phyloP scores from a whole-genome alignment of 257 asterid genomes.

The Solanum pennellii region DNA sequence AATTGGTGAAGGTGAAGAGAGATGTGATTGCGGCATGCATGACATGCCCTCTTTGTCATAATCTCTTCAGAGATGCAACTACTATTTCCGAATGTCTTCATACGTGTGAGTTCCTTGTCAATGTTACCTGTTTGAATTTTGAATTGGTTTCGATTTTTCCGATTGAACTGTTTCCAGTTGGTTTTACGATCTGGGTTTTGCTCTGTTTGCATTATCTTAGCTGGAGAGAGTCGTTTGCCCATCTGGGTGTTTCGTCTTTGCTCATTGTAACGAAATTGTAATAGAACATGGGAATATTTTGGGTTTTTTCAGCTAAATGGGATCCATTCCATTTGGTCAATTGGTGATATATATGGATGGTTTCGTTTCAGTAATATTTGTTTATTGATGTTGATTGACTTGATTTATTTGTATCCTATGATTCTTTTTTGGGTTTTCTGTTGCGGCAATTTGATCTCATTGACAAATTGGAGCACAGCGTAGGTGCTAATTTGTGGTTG shows the following conservation, averaged over 20 bases:
- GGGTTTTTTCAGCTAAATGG: not conserved
- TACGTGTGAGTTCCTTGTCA: constrained; percentile 52
- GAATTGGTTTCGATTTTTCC: not conserved
- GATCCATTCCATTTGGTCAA: not conserved
- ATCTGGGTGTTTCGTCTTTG: not conserved
- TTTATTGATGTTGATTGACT: not conserved
- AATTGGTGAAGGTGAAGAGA: constrained; percentile 63
- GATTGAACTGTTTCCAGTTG: not conserved
- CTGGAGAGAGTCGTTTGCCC: not conserved
- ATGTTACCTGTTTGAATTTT: not conserved
- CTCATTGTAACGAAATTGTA: not conserved
- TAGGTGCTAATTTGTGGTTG: not conserved
- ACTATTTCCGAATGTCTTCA: constrained; percentile 95
- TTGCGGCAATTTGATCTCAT: not conserved
- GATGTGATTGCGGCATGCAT: constrained; percentile 87
- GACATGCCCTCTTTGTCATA: constrained; percentile 92
- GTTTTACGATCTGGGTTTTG: not conserved
- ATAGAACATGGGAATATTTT: not conserved
- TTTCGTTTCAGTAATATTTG: not conserved
- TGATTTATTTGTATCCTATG: not conserved
- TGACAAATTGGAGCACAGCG: not conserved
- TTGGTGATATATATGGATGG: not conserved
- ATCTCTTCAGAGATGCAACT: constrained; percentile 84
- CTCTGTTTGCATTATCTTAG: not conserved
- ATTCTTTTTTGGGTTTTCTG: not conserved